Evolutionary conservation across 2,329 filamentous ascomycete species (phyloP), one percentile per base, ranked within the genome.

Genomic region (Fusarium torreyae): DNA sequence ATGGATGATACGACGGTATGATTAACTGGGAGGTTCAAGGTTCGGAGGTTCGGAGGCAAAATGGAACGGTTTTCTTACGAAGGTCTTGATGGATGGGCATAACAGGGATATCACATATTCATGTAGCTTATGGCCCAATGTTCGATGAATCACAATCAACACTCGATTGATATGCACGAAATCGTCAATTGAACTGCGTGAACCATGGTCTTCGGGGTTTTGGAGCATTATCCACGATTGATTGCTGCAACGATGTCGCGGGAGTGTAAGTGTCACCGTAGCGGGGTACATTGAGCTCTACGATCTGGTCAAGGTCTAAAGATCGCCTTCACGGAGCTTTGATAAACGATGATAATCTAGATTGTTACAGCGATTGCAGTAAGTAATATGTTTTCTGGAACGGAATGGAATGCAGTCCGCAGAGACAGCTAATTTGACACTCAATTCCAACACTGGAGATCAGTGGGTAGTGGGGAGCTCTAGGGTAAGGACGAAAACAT

Each of bases 101-200:
- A 48, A 18, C 33, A 53, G 36, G 15, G 20, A 36, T 60, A 48
- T 54, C 46, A 18, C 42, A 40, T 57, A 13, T 39, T 22, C 11
- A 18, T 66, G 46, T 65, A 66, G 24, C 20, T 40, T 33, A 26
- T 39, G 43, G 24, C 42, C 53, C 38, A 17, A 13, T 13, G 42
- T 26, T 26, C 26, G 24, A 58, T 39, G 38, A 50, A 50, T 24
- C 42, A 40, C 50, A 34, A 8, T 39, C 28, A 45, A 65, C 22
- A 26, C 28, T 20, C 24, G 14, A 50, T 58, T 50, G 53, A 24
- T 17, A 24, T 22, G 18, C 33, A 13, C 15, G 13, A 8, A 15
- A n/a, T 1, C 26, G 24, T 26, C 15, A 14, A 17, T n/a, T 57
- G 22, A 42, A 42, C 40, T 22, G 5, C 22, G 13, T 24, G 7